Evolutionary conservation across 1,284 basidiomycete genomes (phyloP).

Genomic region (Agaricales sp.): DNA sequence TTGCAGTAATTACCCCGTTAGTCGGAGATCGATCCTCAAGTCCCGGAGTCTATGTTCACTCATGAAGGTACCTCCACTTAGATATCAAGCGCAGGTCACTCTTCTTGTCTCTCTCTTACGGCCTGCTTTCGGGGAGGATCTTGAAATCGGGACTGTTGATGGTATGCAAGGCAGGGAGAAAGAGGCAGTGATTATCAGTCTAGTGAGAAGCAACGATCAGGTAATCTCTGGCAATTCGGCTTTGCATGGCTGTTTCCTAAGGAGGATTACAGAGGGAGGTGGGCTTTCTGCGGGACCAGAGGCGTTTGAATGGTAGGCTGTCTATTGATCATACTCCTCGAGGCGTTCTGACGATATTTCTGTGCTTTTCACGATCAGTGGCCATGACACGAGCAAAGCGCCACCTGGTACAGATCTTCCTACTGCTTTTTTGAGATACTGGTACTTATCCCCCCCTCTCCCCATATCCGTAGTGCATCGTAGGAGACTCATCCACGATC

Average conservation of each 20-base stretch:
- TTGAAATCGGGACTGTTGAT: slow-evolving; percentile 88
- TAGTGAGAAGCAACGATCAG: slow-evolving; percentile 82
- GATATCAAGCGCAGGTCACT: slow-evolving; percentile 87
- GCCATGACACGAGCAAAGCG: slow-evolving; percentile 91
- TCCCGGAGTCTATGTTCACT: not conserved
- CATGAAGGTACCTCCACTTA: slow-evolving; percentile 18
- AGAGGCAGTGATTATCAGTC: slow-evolving; percentile 80
- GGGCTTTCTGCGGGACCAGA: slow-evolving; percentile 85
- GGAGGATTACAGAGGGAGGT: slow-evolving; percentile 70
- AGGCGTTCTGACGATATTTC: not conserved
- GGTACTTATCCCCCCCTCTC: too few species aligned
- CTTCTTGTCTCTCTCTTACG: slow-evolving; percentile 68
- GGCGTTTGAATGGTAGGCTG: slow-evolving; percentile 72
- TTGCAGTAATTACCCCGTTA: slow-evolving; percentile 87
- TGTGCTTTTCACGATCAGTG: slow-evolving; percentile 32
- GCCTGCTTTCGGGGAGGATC: slow-evolving; percentile 51
- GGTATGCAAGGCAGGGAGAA: slow-evolving; percentile 92
- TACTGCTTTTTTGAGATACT: too few species aligned
- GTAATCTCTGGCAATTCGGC: slow-evolving; percentile 32
- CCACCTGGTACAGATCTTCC: slow-evolving; percentile 56
- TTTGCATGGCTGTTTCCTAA: not conserved
- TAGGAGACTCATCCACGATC: slow-evolving; percentile 88
- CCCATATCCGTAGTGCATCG: slow-evolving; percentile 50
- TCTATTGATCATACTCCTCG: slow-evolving; percentile 4
- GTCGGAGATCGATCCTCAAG: slow-evolving; percentile 11